These are phyloP conservation scores for Coniochaeta prunicola DNA, from an alignment of 2,329 filamentous ascomycete genomes.

Conservation along the genomic window DNA sequence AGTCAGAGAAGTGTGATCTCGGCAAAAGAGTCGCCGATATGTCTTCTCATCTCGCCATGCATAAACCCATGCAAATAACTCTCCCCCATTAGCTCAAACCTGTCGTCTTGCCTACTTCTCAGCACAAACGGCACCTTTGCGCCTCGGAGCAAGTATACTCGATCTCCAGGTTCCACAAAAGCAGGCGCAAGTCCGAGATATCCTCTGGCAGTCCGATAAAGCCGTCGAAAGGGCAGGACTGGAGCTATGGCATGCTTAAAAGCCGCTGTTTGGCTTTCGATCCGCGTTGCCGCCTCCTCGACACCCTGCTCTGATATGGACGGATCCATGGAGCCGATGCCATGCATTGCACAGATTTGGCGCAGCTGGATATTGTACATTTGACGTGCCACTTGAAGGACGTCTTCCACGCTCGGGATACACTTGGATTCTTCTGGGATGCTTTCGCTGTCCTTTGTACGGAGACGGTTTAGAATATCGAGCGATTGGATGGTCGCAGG, in stretches of 20 bases:
- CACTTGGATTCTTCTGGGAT: background rate
- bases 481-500: background rate
- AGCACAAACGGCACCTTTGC: constrained; percentile 1
- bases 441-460: background rate
- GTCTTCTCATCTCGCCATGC: constrained; percentile 1
- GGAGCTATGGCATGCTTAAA: constrained; percentile 1
- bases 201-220: constrained; percentile 2
- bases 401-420: background rate
- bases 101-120: background rate
- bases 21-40: background rate
- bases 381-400: background rate
- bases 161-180: background rate
- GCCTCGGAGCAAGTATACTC: constrained; percentile 1
- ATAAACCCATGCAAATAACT: constrained; percentile 5
- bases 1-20: background rate
- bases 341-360: background rate
- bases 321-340: background rate
- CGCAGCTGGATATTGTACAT: background rate
- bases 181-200: constrained; percentile 3
- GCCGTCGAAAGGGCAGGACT: background rate
- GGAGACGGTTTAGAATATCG: background rate
- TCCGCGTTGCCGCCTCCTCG: background rate
- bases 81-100: constrained; percentile 3
- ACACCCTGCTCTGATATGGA: background rate
- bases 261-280: background rate